Percentiles rank a stretch among this genome's conserved stretches.
Evolutionary conservation across 768 basidiomycete genomes (phyloP).

Genomic region (Hortiboletus campestris): DNA sequence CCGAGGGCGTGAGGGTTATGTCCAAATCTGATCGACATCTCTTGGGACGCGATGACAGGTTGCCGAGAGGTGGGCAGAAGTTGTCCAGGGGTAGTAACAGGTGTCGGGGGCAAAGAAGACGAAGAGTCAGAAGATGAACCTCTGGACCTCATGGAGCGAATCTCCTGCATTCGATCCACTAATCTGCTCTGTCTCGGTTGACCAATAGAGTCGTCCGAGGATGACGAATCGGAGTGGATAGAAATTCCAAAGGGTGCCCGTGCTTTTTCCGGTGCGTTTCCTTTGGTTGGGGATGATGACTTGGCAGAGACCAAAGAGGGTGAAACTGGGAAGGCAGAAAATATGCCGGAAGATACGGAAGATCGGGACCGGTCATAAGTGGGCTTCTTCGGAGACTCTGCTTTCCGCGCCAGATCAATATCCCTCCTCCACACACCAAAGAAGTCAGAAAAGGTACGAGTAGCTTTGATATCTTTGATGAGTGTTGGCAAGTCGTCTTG

Average conservation of each 20-base stretch:
- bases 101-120: slow-evolving; percentile 27
- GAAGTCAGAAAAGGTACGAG: slow-evolving; percentile 64
- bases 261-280: slow-evolving; percentile 9
- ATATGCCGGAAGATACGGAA: slow-evolving; percentile 53
- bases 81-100: slow-evolving; percentile 16
- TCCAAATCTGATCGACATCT: slow-evolving; percentile 25
- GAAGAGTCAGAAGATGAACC: slow-evolving; percentile 26
- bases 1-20: slow-evolving; percentile 25
- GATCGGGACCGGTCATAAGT: slow-evolving; percentile 32
- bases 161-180: slow-evolving; percentile 2
- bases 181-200: slow-evolving; percentile 4
- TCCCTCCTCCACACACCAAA: slow-evolving; percentile 79
- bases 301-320: slow-evolving; percentile 9
- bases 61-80: slow-evolving; percentile 15
- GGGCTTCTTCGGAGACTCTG: slow-evolving; percentile 16
- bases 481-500: slow-evolving; percentile 61
- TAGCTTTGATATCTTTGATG: slow-evolving; percentile 61
- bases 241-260: background rate
- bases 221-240: slow-evolving; percentile 25
- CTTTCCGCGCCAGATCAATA: slow-evolving; percentile 53
- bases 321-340: slow-evolving; percentile 53
- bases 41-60: slow-evolving; percentile 25
- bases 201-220: slow-evolving; percentile 21
- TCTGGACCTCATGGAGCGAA: slow-evolving; percentile 17
- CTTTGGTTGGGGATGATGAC: slow-evolving; percentile 8